Conservation (phyloP, 2,329 filamentous ascomycete species). For the Lasiodiplodia sp. region DNA sequence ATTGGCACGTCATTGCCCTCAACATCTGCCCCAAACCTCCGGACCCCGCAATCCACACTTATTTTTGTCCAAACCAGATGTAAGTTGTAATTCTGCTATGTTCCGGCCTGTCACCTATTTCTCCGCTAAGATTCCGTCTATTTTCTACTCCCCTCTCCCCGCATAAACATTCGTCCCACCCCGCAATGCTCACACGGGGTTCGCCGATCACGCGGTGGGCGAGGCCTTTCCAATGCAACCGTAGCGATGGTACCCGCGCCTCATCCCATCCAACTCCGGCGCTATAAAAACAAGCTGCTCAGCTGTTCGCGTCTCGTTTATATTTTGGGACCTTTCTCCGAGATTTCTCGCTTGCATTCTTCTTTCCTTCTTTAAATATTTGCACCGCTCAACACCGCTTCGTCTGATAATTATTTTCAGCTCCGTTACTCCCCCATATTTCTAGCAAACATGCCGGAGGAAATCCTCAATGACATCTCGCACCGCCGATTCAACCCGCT, state of each 20-base stretch:
- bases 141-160: not conserved
- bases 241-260: slow-evolving; percentile 13
- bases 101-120: not conserved
- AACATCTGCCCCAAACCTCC: not conserved
- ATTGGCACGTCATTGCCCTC: slow-evolving; percentile 12
- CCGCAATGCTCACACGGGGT: slow-evolving; percentile 18
- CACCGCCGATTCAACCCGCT: slow-evolving; percentile 94
- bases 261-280: slow-evolving; percentile 19
- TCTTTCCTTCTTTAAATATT: not conserved
- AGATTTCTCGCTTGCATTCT: not conserved
- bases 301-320: not conserved
- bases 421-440: not conserved
- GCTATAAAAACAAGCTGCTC: slow-evolving; percentile 18
- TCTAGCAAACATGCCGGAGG: slow-evolving; percentile 52
- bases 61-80: not conserved
- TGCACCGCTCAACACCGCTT: not conserved
- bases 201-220: slow-evolving; percentile 28
- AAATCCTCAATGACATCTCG: slow-evolving; percentile 87
- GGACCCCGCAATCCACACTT: slow-evolving; percentile 14
- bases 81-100: not conserved
- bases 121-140: not conserved
- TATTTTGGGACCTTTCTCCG: slow-evolving; percentile 1
- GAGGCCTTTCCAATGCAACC: slow-evolving; percentile 26
- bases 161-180: not conserved
- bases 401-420: not conserved